Percentiles rank a stretch among this genome's conserved stretches.
Evolutionary conservation across 495 filamentous ascomycete species (phyloP).

Genomic region (Neurospora sp.): DNA sequence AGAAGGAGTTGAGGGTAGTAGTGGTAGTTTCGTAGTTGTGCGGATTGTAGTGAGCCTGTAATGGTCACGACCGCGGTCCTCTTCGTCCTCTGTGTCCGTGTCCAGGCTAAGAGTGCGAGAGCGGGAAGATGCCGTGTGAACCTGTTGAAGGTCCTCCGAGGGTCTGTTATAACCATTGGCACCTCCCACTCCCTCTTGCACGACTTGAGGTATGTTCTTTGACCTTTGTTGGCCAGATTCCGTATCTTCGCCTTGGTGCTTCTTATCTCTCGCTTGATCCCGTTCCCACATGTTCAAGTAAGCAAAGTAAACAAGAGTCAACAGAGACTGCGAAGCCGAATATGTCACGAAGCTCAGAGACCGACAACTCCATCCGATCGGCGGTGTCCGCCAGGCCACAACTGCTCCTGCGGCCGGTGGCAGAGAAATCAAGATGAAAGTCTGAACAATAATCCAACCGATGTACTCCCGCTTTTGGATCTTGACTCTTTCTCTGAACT

Average conservation of each 20-base stretch:
- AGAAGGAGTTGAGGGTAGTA: background rate
- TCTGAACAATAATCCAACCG: background rate
- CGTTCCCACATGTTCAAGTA: background rate
- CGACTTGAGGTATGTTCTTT: background rate
- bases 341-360: slow-evolving; percentile 33
- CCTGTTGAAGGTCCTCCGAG: background rate
- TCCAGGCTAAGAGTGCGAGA: background rate
- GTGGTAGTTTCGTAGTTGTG: background rate
- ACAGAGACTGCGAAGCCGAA: slow-evolving; percentile 24
- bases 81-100: background rate
- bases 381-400: slow-evolving; percentile 31
- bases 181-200: background rate
- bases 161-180: background rate
- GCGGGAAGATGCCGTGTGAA: background rate
- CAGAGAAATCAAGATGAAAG: slow-evolving; percentile 22
- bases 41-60: background rate
- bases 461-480: background rate
- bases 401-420: slow-evolving; percentile 1
- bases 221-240: background rate
- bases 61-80: background rate
- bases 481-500: background rate
- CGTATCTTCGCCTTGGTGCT: background rate
- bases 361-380: slow-evolving; percentile 32
- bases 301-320: slow-evolving; percentile 22
- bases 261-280: background rate